phyloP scores from a whole-genome alignment of 2,329 filamentous ascomycete species.

The Aspergillus arachidicola region DNA sequence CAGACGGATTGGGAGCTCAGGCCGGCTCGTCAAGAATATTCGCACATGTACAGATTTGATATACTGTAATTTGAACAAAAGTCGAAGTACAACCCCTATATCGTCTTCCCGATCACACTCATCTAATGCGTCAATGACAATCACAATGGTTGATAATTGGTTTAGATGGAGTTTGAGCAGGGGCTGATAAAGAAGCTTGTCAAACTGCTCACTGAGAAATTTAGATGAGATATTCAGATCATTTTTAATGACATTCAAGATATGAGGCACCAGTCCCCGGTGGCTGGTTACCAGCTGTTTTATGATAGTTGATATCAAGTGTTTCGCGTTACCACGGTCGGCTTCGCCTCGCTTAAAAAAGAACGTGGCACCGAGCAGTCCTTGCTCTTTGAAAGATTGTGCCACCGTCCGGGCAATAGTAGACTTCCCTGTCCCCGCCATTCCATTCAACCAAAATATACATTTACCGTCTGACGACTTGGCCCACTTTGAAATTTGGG shows the following conservation, averaged over 20 bases:
- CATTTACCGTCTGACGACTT: not conserved
- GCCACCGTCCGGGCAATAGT: slow-evolving; percentile 11
- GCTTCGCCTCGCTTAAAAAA: slow-evolving; percentile 35
- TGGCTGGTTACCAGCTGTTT: slow-evolving; percentile 33
- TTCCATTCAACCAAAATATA: slow-evolving; percentile 37
- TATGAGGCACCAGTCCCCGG: slow-evolving; percentile 27
- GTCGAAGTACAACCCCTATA: slow-evolving; percentile 24
- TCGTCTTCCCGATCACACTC: slow-evolving; percentile 28
- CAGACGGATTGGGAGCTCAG: slow-evolving; percentile 28
- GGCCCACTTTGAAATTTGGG: slow-evolving; percentile 22
- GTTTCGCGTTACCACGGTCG: slow-evolving; percentile 39
- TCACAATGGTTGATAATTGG: slow-evolving; percentile 12
- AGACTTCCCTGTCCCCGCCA: slow-evolving; percentile 10
- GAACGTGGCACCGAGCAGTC: slow-evolving; percentile 34
- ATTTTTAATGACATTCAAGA: slow-evolving; percentile 25
- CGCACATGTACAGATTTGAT: slow-evolving; percentile 20
- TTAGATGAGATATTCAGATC: slow-evolving; percentile 30
- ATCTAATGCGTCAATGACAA: slow-evolving; percentile 34
- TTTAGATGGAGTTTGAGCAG: slow-evolving; percentile 14
- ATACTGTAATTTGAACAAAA: slow-evolving; percentile 13
- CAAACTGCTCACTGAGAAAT: slow-evolving; percentile 30
- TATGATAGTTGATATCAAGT: slow-evolving; percentile 43
- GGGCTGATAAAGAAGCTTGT: slow-evolving; percentile 30
- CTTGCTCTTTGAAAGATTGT: not conserved
- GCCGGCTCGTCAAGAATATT: slow-evolving; percentile 32